A percentile compares a stretch with the other conserved stretches of the same genome.
phyloP scores from a whole-genome alignment of 2,329 filamentous ascomycete genomes.

The Penicillium rolfsii region DNA sequence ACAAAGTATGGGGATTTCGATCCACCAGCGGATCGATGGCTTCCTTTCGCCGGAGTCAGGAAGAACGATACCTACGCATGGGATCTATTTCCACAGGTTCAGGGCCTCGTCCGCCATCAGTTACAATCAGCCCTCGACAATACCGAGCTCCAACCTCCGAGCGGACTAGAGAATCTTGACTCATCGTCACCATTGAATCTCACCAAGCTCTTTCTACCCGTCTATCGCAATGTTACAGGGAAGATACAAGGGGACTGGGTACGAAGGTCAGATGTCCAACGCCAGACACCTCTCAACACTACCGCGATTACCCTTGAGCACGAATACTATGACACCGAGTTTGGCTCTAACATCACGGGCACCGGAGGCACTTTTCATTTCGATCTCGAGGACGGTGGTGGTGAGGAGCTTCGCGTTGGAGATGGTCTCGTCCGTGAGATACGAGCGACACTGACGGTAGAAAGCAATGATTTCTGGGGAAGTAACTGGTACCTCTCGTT shows the following conservation, averaged over 20 bases:
- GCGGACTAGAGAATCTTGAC: slow-evolving; percentile 32
- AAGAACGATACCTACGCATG: slow-evolving; percentile 75
- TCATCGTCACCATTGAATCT: slow-evolving; percentile 37
- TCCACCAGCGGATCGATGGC: slow-evolving; percentile 50
- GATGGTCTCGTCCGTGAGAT: slow-evolving; percentile 67
- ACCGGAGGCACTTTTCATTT: slow-evolving; percentile 69
- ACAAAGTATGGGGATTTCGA: slow-evolving; percentile 59
- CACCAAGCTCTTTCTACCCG: slow-evolving; percentile 51
- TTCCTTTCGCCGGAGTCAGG: slow-evolving; percentile 79
- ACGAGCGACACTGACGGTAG: slow-evolving; percentile 69
- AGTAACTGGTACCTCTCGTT: slow-evolving; percentile 79
- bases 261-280: slow-evolving; percentile 56
- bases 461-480: slow-evolving; percentile 70
- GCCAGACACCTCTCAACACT: slow-evolving; percentile 61
- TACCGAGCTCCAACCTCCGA: slow-evolving; percentile 37
- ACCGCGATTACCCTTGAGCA: slow-evolving; percentile 66
- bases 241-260: slow-evolving; percentile 77
- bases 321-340: slow-evolving; percentile 68
- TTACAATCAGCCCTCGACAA: slow-evolving; percentile 40
- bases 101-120: slow-evolving; percentile 65
- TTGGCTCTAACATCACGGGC: slow-evolving; percentile 81
- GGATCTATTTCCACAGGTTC: slow-evolving; percentile 70
- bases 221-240: slow-evolving; percentile 81
- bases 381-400: slow-evolving; percentile 62
- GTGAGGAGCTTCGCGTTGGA: slow-evolving; percentile 42